A percentile compares a stretch with the other conserved stretches of the same genome.
Evolutionary conservation across 2,329 filamentous ascomycete species (phyloP).

Genomic region (Cryphonectria japonica): DNA sequence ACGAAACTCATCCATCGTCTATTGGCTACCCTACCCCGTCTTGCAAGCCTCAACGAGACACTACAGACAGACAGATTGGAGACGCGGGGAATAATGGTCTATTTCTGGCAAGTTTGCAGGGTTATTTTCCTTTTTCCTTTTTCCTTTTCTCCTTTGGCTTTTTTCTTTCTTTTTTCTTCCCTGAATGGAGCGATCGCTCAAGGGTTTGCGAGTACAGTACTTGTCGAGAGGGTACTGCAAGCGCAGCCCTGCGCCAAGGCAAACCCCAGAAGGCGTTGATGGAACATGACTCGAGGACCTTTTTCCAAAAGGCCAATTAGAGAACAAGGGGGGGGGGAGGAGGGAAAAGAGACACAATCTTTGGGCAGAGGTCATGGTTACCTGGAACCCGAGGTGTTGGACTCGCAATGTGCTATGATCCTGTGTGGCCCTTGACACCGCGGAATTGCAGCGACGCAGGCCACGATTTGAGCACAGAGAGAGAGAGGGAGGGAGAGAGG

Average conservation of each 20-base stretch:
- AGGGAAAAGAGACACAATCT: too few relatives aligned
- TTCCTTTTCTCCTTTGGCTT: too few relatives aligned
- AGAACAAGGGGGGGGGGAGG: too few relatives aligned
- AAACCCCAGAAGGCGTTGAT: background rate
- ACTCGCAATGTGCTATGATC: background rate
- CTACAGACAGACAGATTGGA: background rate
- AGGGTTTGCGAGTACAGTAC: background rate
- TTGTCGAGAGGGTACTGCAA: background rate
- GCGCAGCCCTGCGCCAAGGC: background rate
- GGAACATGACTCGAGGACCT: background rate
- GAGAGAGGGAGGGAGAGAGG: too few relatives aligned
- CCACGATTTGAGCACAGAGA: background rate
- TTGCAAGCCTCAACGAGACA: background rate
- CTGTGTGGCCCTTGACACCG: background rate
- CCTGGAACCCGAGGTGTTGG: background rate
- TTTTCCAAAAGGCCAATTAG: background rate
- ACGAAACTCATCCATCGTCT: background rate
- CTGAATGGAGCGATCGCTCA: background rate
- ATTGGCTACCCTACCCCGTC: background rate
- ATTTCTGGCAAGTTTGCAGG: background rate
- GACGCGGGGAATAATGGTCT: background rate
- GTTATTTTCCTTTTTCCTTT: background rate
- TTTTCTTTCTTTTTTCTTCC: too few relatives aligned
- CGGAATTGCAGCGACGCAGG: background rate
- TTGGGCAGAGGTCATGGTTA: background rate